A percentile compares a stretch with the other conserved stretches of the same genome.
phyloP scores from a whole-genome alignment of 768 basidiomycete genomes.

The Kwoniella dendrophila region DNA sequence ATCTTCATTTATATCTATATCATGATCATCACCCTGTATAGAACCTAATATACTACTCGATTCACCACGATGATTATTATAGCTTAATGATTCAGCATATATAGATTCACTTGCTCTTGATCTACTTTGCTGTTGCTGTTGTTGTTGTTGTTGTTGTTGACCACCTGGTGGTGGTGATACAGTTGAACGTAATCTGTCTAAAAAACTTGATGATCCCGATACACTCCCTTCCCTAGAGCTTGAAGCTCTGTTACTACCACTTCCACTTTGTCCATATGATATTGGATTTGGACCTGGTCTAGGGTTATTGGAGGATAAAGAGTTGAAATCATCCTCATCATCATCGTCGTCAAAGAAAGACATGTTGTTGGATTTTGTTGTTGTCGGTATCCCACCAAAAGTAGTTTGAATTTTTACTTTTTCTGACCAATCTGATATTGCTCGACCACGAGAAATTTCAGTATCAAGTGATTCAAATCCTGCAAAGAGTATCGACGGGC shows the following conservation, averaged over 20 bases:
- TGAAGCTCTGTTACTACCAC: background rate
- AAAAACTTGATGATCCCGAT: conserved; percentile 11
- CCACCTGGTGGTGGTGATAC: conserved; percentile 9
- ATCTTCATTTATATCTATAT: background rate
- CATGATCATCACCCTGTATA: background rate
- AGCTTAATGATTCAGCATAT: conserved; percentile 6
- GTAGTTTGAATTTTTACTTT: too few species aligned
- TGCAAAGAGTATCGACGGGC: too few species aligned
- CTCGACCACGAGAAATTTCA: too few species aligned
- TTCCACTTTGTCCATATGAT: too few species aligned
- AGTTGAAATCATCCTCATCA: background rate
- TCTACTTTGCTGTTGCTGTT: background rate
- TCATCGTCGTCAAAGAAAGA: conserved; percentile 20
- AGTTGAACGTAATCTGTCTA: conserved; percentile 20
- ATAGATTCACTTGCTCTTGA: conserved; percentile 18
- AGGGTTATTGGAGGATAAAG: background rate
- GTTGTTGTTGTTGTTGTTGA: background rate
- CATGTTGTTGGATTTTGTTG: conserved; percentile 2
- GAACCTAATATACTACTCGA: background rate
- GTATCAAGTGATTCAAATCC: too few species aligned
- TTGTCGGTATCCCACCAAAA: too few species aligned
- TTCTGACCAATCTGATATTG: too few species aligned
- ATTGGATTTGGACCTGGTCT: background rate
- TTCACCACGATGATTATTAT: background rate
- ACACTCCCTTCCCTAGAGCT: conserved; percentile 10